phyloP scores from a whole-genome alignment of 768 basidiomycete genomes.

The Coprinopsis strossmayeri region DNA sequence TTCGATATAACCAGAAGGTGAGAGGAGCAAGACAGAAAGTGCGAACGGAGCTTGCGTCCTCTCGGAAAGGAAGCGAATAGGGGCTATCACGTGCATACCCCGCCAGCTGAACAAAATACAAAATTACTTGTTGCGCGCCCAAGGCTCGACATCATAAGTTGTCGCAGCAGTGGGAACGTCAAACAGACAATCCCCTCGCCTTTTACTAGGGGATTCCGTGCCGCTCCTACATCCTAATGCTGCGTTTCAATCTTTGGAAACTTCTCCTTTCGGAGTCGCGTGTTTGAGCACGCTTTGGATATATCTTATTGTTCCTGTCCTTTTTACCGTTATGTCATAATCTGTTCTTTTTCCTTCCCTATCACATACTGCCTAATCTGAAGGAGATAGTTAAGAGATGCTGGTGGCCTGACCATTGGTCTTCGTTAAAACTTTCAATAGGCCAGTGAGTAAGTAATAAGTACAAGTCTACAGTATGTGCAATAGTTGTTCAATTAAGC shows the following conservation, averaged over 20 bases:
- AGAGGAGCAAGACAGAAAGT: neutral
- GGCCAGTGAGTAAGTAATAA: too few species aligned
- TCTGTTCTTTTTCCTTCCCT: neutral
- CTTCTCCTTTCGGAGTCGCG: slow-evolving; percentile 21
- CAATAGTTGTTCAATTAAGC: too few species aligned
- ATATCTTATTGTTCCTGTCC: neutral
- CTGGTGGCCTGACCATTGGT: too few species aligned
- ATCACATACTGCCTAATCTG: too few species aligned
- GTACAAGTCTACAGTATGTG: too few species aligned
- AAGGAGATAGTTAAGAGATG: too few species aligned
- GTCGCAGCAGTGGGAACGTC: slow-evolving; percentile 37
- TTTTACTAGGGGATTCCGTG: slow-evolving; percentile 54
- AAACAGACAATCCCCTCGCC: slow-evolving; percentile 50
- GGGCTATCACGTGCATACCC: slow-evolving; percentile 23
- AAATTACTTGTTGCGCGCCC: slow-evolving; percentile 11
- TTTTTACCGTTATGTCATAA: neutral
- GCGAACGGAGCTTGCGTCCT: neutral
- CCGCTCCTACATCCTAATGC: slow-evolving; percentile 33
- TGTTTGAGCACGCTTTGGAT: neutral
- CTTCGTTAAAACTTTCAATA: too few species aligned
- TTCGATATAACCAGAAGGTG: slow-evolving; percentile 13
- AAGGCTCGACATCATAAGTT: neutral
- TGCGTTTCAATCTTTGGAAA: slow-evolving; percentile 39
- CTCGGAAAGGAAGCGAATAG: neutral
- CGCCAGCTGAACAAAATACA: slow-evolving; percentile 35